Percentiles rank a stretch among this genome's conserved stretches.
These are phyloP conservation scores for Candida dajiaensis DNA, from an alignment of 805 yeast genomes.

Conservation along the genomic window DNA sequence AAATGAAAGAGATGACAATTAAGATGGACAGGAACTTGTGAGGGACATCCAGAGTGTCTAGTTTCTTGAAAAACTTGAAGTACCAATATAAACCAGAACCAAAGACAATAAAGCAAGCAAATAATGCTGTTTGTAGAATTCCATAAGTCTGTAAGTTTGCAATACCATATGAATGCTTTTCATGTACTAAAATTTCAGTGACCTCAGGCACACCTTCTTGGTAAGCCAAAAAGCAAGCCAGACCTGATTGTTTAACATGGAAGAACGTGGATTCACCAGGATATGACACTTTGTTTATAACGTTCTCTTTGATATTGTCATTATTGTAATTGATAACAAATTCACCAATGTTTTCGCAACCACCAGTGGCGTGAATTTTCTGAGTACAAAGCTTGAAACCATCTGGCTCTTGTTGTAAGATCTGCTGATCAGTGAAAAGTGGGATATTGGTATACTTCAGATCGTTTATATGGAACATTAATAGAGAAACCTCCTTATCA, in stretches of 20 bases:
- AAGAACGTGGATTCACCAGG: not conserved
- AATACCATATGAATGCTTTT: conserved; percentile 9
- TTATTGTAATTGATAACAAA: conserved; percentile 4
- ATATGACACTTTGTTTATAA: conserved; percentile 1
- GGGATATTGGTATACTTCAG: conserved; percentile 11
- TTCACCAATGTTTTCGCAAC: conserved; percentile 9
- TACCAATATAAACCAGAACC: not conserved
- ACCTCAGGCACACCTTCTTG: conserved; percentile 10
- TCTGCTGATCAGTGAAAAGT: conserved; percentile 1
- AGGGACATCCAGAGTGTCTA: not conserved
- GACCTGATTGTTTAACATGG: conserved; percentile 1
- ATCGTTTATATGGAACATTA: conserved; percentile 11
- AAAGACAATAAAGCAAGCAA: not conserved
- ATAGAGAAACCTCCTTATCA: not conserved
- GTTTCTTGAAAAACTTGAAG: not conserved
- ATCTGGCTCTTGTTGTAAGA: not conserved
- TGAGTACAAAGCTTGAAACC: conserved; percentile 14
- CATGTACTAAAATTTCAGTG: conserved; percentile 2
- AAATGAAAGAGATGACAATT: not conserved
- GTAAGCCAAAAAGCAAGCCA: conserved; percentile 9
- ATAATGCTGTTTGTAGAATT: not conserved
- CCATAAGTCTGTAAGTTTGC: not conserved
- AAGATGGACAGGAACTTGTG: not conserved
- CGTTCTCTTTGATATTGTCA: not conserved
- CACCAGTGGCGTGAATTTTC: conserved; percentile 6